Percentiles rank a stretch among this genome's conserved stretches.
These are phyloP conservation scores for Triticum timopheevii DNA, from an alignment of 176 grass and related monocot genomes.

Conservation along the genomic window DNA sequence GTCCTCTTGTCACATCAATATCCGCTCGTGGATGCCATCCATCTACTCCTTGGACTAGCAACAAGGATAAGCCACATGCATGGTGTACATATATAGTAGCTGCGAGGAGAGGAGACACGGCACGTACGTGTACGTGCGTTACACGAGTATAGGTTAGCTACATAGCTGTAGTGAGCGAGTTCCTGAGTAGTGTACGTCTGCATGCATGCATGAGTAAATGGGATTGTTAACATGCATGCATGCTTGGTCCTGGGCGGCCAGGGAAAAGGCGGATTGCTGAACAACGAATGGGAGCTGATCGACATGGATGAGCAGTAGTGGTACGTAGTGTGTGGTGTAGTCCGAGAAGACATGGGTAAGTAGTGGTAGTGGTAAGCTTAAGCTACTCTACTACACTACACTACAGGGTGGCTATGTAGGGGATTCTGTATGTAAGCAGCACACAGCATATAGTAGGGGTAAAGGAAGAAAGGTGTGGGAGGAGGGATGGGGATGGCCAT, in stretches of 20 bases:
- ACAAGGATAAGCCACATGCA: neutral
- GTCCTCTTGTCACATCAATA: constrained; percentile 14
- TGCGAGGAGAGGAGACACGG: neutral
- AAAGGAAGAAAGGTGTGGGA: neutral
- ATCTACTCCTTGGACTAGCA: no score
- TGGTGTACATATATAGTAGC: neutral
- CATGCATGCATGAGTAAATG: neutral
- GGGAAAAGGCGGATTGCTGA: neutral
- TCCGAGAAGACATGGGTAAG: neutral
- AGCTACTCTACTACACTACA: no score
- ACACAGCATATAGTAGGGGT: neutral
- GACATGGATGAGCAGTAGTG: neutral
- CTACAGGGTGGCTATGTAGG: no score
- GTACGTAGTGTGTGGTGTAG: neutral
- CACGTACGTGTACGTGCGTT: neutral
- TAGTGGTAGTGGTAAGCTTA: neutral
- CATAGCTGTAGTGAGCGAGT: no score
- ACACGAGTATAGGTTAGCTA: constrained; percentile 6
- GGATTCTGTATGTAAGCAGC: neutral
- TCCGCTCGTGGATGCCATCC: neutral
- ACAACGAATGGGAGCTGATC: neutral
- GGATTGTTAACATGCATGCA: neutral
- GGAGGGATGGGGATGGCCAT: no score
- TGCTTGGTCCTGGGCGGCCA: neutral
- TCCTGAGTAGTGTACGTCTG: neutral